phyloP scores from a whole-genome alignment of 164 flowering plant species.

The Dillenia turbinata region DNA sequence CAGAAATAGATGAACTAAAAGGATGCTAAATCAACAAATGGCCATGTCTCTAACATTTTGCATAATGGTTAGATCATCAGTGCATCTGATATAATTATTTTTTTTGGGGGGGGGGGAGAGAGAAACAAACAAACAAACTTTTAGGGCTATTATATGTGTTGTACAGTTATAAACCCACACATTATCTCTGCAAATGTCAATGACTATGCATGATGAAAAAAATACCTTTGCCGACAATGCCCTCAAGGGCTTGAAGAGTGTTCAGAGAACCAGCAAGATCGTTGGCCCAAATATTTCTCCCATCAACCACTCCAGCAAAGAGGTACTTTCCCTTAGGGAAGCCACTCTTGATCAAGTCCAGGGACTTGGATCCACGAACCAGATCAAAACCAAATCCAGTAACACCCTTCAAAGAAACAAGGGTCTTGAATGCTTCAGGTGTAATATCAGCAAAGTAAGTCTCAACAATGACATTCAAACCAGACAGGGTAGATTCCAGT shows the following conservation, averaged over 20 bases:
- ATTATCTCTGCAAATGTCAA: too few relatives aligned
- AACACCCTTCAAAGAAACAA: constrained; percentile 67
- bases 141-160: not conserved
- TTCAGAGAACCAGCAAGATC: constrained; percentile 72
- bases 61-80: too few relatives aligned
- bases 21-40: not conserved
- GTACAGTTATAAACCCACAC: not conserved
- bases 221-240: constrained; percentile 80
- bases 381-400: constrained; percentile 77
- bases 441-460: constrained; percentile 94
- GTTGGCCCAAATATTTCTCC: constrained; percentile 98
- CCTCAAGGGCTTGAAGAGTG: constrained; percentile 56
- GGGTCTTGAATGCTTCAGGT: constrained; percentile 62
- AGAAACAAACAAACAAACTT: not conserved
- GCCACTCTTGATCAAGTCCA: constrained; percentile 63
- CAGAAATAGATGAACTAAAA: too few relatives aligned
- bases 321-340: constrained; percentile 75
- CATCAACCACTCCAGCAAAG: constrained; percentile 96
- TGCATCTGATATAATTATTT: too few relatives aligned
- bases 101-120: not conserved
- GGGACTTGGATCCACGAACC: constrained; percentile 72
- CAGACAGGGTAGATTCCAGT: constrained; percentile 64
- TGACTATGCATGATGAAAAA: constrained; percentile 1
- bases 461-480: constrained; percentile 66
- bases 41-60: too few relatives aligned